Conservation (phyloP, 1,139 yeast genomes). For the Pichia sp. region DNA sequence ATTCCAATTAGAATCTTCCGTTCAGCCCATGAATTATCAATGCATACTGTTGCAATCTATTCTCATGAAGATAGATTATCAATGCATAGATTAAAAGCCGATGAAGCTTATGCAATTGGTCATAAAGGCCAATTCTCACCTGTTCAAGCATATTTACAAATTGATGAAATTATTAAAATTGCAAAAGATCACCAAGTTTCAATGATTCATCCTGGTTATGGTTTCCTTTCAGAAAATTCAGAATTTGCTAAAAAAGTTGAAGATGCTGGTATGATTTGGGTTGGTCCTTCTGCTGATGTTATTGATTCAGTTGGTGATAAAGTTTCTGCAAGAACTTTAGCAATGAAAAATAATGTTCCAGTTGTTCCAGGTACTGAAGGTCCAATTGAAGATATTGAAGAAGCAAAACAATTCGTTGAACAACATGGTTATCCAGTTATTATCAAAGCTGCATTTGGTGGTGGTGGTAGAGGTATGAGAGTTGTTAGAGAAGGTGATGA, state of each 20-base stretch:
- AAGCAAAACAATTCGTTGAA: constrained; percentile 73
- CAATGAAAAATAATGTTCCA: constrained; percentile 77
- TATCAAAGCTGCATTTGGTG: constrained; percentile 98
- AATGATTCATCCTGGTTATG: constrained; percentile 99
- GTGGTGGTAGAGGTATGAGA: constrained; percentile 99
- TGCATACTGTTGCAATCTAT: constrained; percentile 97
- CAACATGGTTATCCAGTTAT: constrained; percentile 92
- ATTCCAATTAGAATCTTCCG: constrained; percentile 82
- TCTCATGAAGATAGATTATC: constrained; percentile 94
- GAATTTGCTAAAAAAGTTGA: constrained; percentile 92
- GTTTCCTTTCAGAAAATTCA: constrained; percentile 90
- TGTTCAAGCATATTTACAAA: constrained; percentile 92
- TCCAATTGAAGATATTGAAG: constrained; percentile 75
- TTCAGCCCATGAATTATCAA: constrained; percentile 94
- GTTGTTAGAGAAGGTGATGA: constrained; percentile 97
- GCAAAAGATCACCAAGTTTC: constrained; percentile 85
- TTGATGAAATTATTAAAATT: constrained; percentile 88
- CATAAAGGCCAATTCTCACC: constrained; percentile 86
- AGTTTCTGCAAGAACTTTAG: constrained; percentile 88
- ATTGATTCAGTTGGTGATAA: constrained; percentile 98
- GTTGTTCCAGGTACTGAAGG: constrained; percentile 98
- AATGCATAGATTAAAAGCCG: constrained; percentile 91
- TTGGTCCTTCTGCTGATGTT: constrained; percentile 85
- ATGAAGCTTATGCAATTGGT: constrained; percentile 90
- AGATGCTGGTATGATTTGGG: constrained; percentile 90